Percentiles rank a stretch among this genome's conserved stretches.
Evolutionary conservation across 2,329 filamentous ascomycete species (phyloP).

Genomic region (Aspergillus sp.): DNA sequence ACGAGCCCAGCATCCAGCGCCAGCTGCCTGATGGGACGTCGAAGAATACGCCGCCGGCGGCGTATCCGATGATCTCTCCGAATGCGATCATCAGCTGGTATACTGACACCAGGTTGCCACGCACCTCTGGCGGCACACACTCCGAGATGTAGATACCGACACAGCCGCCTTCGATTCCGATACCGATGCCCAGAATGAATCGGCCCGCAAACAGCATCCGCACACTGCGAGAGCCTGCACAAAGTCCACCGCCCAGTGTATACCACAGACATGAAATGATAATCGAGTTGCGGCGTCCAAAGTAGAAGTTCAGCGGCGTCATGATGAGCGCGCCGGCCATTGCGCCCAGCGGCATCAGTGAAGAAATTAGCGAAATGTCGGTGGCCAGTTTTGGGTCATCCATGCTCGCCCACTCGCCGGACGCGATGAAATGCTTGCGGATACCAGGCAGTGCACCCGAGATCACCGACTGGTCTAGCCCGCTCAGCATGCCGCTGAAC

Average conservation of each 20-base stretch:
- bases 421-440: background rate
- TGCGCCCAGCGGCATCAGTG: background rate
- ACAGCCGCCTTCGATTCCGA: background rate
- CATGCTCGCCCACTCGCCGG: background rate
- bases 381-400: background rate
- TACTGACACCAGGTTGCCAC: background rate
- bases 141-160: background rate
- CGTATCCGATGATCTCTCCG: background rate
- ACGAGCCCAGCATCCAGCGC: background rate
- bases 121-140: background rate
- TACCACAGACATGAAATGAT: background rate
- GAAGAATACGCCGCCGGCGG: background rate
- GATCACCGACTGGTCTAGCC: background rate
- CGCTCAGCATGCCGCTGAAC: background rate
- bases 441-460: background rate
- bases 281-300: background rate
- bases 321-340: background rate
- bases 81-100: background rate
- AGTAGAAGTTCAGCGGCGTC: background rate
- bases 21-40: background rate
- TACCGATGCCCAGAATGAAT: background rate
- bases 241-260: background rate
- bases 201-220: background rate
- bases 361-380: background rate
- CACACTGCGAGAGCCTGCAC: background rate